A percentile compares a stretch with the other conserved stretches of the same genome.
Conservation (phyloP, 2,329 filamentous ascomycete species). For the Metarhizium album region DNA sequence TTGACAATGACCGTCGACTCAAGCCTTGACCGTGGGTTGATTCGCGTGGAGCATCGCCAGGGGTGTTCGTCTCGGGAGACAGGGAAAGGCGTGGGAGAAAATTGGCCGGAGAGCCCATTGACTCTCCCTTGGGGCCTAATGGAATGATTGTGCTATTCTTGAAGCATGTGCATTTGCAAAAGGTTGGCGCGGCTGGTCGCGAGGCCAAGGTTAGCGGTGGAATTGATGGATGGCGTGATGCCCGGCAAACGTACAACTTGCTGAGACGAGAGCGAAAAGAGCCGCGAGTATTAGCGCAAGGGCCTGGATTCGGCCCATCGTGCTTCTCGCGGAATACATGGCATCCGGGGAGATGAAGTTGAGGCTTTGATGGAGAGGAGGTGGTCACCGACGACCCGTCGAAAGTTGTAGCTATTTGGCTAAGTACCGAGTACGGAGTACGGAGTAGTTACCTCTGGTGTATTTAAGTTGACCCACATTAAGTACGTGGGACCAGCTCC, state of each 20-base stretch:
- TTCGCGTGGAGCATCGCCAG: slow-evolving; percentile 5
- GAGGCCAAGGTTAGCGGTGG: slow-evolving; percentile 12
- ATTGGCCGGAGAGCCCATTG: slow-evolving; percentile 17
- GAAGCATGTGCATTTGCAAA: slow-evolving; percentile 63
- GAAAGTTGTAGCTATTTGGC: too few species aligned
- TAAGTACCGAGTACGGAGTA: too few species aligned
- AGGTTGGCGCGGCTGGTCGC: slow-evolving; percentile 45
- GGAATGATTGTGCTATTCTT: slow-evolving; percentile 58
- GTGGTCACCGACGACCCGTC: neutral
- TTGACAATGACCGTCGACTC: slow-evolving; percentile 26
- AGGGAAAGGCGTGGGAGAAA: slow-evolving; percentile 13
- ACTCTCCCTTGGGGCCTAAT: slow-evolving; percentile 34
- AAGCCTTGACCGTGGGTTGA: neutral
- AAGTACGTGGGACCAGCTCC: slow-evolving; percentile 7
- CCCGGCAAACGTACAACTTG: slow-evolving; percentile 28
- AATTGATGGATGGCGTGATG: neutral
- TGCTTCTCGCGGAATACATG: slow-evolving; percentile 1
- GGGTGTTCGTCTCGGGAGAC: slow-evolving; percentile 11
- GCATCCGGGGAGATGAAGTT: neutral
- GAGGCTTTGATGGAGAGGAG: too few species aligned
- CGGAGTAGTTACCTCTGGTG: too few species aligned
- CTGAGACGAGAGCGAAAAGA: slow-evolving; percentile 25
- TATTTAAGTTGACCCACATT: too few species aligned
- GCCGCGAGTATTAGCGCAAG: slow-evolving; percentile 26
- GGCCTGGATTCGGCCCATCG: slow-evolving; percentile 30